Conservation (phyloP, 73 alveolate genomes). For the Tetrahymena thermophila region DNA sequence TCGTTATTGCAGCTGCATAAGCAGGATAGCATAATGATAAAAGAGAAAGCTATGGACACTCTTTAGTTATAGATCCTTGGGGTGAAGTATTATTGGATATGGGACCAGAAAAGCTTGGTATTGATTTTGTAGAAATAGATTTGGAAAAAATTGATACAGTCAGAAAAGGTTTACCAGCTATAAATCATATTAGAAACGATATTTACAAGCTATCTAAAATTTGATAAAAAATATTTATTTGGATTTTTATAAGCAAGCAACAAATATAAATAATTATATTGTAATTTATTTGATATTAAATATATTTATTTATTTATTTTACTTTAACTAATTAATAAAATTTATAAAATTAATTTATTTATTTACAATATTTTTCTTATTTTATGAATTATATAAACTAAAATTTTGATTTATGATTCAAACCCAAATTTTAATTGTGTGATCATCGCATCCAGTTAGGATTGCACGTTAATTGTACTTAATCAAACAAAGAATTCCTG, state of each 20-base stretch:
- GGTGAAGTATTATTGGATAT: conserved; percentile 44
- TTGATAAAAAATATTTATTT: neutral
- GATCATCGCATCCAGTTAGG: neutral
- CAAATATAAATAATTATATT: too few relatives aligned
- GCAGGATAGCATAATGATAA: conserved; percentile 54
- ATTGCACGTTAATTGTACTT: neutral
- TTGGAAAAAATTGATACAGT: conserved; percentile 21
- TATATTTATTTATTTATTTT: too few relatives aligned
- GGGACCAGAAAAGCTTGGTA: conserved; percentile 22
- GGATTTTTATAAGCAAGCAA: neutral
- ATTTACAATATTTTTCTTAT: too few relatives aligned
- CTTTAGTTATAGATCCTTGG: conserved; percentile 60
- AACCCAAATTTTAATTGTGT: neutral
- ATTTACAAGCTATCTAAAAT: conserved; percentile 8
- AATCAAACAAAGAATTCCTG: neutral
- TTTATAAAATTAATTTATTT: too few relatives aligned
- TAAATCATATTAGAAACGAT: conserved; percentile 50
- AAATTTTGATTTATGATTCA: neutral
- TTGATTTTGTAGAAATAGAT: conserved; percentile 48
- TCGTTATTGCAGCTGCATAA: conserved; percentile 67
- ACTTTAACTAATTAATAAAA: too few relatives aligned
- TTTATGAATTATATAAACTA: too few relatives aligned
- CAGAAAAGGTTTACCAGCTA: conserved; percentile 53
- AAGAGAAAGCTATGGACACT: conserved; percentile 55
- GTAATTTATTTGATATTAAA: too few relatives aligned